A percentile compares a stretch with the other conserved stretches of the same genome.
Conservation (phyloP, 2,329 filamentous ascomycete genomes). For the Alternaria solani region DNA sequence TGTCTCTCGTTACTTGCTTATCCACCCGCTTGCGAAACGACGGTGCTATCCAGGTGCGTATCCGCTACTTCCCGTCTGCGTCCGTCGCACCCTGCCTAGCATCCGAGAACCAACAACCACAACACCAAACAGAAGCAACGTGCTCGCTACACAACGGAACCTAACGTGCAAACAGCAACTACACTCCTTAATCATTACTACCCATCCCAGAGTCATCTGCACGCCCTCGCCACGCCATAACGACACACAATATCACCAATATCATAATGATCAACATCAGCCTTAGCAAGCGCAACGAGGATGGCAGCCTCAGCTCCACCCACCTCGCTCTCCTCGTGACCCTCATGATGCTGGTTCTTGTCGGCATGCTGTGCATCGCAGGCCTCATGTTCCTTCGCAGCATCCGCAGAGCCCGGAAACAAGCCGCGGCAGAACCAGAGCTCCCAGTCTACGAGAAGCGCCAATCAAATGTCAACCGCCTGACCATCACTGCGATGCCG, state of each 20-base stretch:
- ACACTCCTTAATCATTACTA: conserved; percentile 39
- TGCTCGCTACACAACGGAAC: conserved; percentile 5
- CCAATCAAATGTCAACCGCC: conserved; percentile 62
- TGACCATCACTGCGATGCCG: conserved; percentile 60
- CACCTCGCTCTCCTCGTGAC: conserved; percentile 81
- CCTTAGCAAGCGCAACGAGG: conserved; percentile 59
- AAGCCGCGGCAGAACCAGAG: conserved; percentile 57
- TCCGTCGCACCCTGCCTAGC: conserved; percentile 30
- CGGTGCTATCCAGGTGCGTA: conserved; percentile 39
- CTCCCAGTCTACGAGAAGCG: conserved; percentile 74
- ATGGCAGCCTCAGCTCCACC: conserved; percentile 63
- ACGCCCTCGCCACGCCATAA: conserved; percentile 34
- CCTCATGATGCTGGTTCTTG: conserved; percentile 78
- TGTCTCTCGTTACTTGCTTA: conserved; percentile 33
- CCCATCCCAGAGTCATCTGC: conserved; percentile 20
- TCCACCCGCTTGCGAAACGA: conserved; percentile 18
- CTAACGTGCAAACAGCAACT: conserved; percentile 38
- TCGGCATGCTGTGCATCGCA: conserved; percentile 73
- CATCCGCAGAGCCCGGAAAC: conserved; percentile 59
- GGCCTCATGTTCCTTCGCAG: conserved; percentile 77
- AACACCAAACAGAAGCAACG: conserved; percentile 21
- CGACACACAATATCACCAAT: conserved; percentile 24
- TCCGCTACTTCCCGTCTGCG: conserved; percentile 23
- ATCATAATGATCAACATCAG: conserved; percentile 54
- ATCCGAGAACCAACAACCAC: conserved; percentile 14